These are phyloP conservation scores for Blepharisma japonicum DNA, from an alignment of 73 alveolate genomes.

Conservation along the genomic window DNA sequence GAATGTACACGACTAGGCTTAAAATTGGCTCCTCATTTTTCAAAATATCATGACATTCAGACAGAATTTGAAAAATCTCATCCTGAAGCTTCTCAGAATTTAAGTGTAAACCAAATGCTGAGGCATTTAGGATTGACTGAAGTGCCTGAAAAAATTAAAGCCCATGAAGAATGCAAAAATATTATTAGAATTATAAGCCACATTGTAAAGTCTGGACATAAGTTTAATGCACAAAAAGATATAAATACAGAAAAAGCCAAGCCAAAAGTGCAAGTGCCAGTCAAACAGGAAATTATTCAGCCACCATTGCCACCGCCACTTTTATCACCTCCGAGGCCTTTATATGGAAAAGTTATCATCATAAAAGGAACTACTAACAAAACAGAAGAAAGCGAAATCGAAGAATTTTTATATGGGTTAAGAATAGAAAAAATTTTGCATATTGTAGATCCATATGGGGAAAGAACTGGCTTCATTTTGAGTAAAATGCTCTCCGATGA, in stretches of 20 bases:
- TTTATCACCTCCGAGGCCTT: neutral
- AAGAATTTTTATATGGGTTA: neutral
- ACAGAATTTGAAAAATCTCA: neutral
- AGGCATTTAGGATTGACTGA: neutral
- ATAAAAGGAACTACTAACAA: neutral
- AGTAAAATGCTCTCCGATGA: neutral
- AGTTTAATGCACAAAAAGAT: neutral
- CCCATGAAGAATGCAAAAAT: slow-evolving; percentile 5
- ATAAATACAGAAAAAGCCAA: neutral
- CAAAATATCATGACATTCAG: neutral
- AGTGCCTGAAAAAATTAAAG: neutral
- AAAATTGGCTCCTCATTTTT: neutral
- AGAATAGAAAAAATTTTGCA: neutral
- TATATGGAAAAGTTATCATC: neutral
- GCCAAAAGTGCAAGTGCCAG: neutral
- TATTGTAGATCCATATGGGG: slow-evolving; percentile 2
- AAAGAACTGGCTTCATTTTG: neutral
- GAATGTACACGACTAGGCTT: neutral
- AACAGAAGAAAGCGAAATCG: neutral
- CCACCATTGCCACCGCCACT: neutral
- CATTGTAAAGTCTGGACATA: neutral
- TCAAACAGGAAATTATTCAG: neutral
- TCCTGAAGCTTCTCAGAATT: neutral
- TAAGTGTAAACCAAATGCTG: slow-evolving; percentile 11
- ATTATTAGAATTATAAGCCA: neutral